A percentile compares a stretch with the other conserved stretches of the same genome.
Conservation (phyloP, 148 eudicot species). For the Silene conica region DNA sequence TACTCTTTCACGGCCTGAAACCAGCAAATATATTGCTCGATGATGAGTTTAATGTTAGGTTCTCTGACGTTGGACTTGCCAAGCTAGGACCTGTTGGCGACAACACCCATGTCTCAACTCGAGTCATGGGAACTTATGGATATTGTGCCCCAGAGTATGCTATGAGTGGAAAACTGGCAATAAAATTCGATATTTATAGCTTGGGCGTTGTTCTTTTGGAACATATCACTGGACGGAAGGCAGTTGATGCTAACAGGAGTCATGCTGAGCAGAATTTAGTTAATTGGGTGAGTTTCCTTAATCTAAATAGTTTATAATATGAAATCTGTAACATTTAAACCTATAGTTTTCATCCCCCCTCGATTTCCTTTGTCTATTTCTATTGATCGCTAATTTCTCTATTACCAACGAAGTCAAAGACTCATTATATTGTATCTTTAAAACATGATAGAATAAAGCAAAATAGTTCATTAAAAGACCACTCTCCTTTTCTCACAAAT, state of each 20-base stretch:
- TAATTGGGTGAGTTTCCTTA: conserved; percentile 47
- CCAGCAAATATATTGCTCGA: conserved; percentile 69
- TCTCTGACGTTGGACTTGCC: conserved; percentile 77
- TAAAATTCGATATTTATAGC: conserved; percentile 67
- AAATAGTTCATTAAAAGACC: no score
- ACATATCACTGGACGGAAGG: conserved; percentile 65
- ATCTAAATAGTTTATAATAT: not conserved
- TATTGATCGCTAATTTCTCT: no score
- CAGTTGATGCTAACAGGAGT: conserved; percentile 40
- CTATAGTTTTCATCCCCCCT: not conserved
- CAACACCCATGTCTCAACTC: conserved; percentile 69
- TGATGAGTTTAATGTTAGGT: conserved; percentile 52
- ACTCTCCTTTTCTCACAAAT: no score
- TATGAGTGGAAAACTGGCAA: conserved; percentile 58
- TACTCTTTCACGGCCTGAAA: conserved; percentile 64
- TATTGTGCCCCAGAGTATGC: conserved; percentile 86
- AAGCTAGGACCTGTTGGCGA: conserved; percentile 85
- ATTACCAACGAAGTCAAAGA: no score
- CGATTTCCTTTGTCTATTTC: no score
- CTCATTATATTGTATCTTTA: no score
- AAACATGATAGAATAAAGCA: no score
- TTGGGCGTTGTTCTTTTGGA: conserved; percentile 68
- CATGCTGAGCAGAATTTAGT: conserved; percentile 52
- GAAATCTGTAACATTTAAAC: not conserved
- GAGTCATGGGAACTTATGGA: conserved; percentile 81